Base-by-base conservation (phyloP, 169 alveolate species). In the Plasmodium falciparum region DNA sequence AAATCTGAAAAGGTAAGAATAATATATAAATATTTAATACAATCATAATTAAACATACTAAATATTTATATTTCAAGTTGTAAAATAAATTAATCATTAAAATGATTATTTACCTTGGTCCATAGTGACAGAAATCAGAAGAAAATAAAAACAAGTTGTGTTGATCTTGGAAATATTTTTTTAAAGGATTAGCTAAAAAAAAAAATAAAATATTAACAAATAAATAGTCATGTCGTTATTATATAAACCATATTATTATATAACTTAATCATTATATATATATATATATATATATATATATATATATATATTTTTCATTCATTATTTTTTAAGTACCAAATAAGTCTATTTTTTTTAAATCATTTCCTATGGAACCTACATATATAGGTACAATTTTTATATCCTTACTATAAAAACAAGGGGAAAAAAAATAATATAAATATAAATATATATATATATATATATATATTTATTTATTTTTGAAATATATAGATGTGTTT, bases 81-180 rank as follows among this genome's bases (percentile, higher is more conserved):
- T 3, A 17, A 17, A 9, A 17, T 15, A 20, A 15, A 9, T 17
- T n/a, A 20, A 26, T 17, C 70, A 61, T 17, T n/a, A 61, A n/a
- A 9, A 61, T 33, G 6, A 33, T 33, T 5, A 33, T 9, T 33
- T 75, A 96, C 97, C 98, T 93, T 61, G 71, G 65, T 52, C 99
- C 99, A 97, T 97, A 97, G 74, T 97, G 99, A 80, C 99, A 97
- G 88, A 97, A 97, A 75, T 97, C 99, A 43, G 97, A 94, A 11
- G 99, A 97, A 67, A 97, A 92, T 13, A 97, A 92, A 91, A 97
- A 97, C 4, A 95, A 43, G 66, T 88, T 95, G 47, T 74, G 93
- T 86, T 92, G 92, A 63, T 94, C 96, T 65, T 74, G 89, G 83
- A 97, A 96, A 86, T 94, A 97, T 67, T 90, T 95, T 26, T 94